Base-by-base conservation (phyloP, 495 filamentous ascomycete genomes). In the Lentithecium fluviatile region DNA sequence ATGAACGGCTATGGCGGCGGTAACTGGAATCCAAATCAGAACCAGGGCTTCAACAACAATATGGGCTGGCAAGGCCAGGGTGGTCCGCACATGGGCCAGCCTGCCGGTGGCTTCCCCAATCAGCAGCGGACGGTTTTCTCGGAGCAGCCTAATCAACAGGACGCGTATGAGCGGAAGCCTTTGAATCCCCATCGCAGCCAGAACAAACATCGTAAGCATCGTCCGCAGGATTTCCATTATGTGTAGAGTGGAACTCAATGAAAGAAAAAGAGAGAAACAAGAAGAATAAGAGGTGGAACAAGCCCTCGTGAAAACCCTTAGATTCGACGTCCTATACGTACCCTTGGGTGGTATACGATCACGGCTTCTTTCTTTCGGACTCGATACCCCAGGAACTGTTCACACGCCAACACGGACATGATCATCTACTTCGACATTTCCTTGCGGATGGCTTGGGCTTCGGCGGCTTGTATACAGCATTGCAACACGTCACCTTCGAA, bases 171-270 rank as follows among this genome's bases (percentile, higher is more conserved):
- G 74, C 85, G 94, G 20, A 92, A 95, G 70, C 94, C 94, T 1
- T 89, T 97, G 52, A 98, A 98, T 70, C 94, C 91, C 11, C 91
- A 96, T 69, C 85, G 94, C 56, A 88, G 95, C 69, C 87, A 90
- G 73, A 87, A 88, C 56, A 78, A 87, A 53, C 85, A 90, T 59
- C 84, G 88, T 60, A 77, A 87, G 62, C 84, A 87, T 53, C 80
- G 94, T 45, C 90, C 91, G 17, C 92, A 88, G 70, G 95, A 98
- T 74, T 97, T 93, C 63, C 61, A 64, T 20, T 55, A 58, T 40
- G 40, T 64, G 24, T 32, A 32, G 49, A 25, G 19, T 15, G 4
- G 45, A 8, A 29, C 13, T 49, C 13, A 15, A n/a, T 15, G 13
- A 20, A 43, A 43, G 40, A 15, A 20, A 43, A n/a, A n/a, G 40